Conservation (phyloP, 305 asterid species). For the Solanum hybrid region DNA sequence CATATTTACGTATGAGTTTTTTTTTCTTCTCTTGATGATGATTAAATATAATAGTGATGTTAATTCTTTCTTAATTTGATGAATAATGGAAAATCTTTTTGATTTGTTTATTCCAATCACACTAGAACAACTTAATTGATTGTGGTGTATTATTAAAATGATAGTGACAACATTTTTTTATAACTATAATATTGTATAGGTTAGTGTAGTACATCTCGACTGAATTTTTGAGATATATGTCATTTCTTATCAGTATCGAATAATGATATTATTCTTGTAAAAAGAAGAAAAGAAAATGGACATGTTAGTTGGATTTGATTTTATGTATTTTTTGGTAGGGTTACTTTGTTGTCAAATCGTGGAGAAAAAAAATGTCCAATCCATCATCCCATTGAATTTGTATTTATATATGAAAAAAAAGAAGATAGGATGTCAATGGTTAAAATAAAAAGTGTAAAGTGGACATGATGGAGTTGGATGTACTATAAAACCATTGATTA, state of each 20-base stretch:
- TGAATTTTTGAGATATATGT: not conserved
- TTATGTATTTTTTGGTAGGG: not conserved
- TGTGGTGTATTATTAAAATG: not conserved
- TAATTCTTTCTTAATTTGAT: not conserved
- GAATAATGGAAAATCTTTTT: not conserved
- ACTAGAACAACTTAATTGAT: not conserved
- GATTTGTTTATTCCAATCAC: not conserved
- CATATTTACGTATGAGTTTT: not conserved
- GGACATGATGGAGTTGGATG: not conserved
- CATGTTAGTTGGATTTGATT: not conserved
- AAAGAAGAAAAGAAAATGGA: not conserved
- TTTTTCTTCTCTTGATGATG: not conserved
- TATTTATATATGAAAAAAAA: not conserved
- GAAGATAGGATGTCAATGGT: not conserved
- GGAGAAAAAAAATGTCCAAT: not conserved
- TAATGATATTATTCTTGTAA: not conserved
- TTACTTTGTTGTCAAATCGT: not conserved
- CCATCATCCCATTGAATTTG: not conserved
- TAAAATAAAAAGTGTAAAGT: not conserved
- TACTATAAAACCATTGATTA: not conserved
- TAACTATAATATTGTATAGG: not conserved
- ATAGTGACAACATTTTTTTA: not conserved
- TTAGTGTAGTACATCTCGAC: fast-evolving
- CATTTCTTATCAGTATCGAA: not conserved
- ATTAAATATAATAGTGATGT: not conserved